Base-by-base conservation (phyloP, 257 asterid genomes). In the Verbena officinalis region DNA sequence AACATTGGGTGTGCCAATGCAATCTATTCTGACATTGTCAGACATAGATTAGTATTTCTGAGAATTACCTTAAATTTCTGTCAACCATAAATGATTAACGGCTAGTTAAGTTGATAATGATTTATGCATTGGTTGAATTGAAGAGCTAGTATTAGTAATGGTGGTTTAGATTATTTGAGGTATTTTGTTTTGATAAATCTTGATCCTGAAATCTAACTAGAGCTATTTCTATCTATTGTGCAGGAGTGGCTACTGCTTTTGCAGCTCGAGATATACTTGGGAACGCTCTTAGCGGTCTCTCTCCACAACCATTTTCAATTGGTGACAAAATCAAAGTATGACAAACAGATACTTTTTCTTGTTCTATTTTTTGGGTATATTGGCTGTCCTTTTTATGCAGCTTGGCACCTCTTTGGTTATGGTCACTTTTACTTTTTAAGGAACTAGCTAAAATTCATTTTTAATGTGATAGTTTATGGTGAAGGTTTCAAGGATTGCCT, bases 221-320 rank as follows among this genome's bases (percentile, higher is more conserved):
- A 8, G 53, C 19, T 55, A 16, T 50, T 44, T 70, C 33, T 64
- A 56, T 55, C 62, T 48, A 71, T 36, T 52, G 42, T 76, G 54
- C 92, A 94, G 99, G 99, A 55, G 95, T 94, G 69, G 99, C 99
- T 56, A 86, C 99, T 78, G 99, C 99, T 76, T 94, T 88, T 78
- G 99, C 99, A 10, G 78, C 95, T 67, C 85, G 81, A 77, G 96
- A 90, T 63, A 65, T 94, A 69, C 96, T 94, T 62, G 99, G 96
- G 53, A 94, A 88, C 80, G 83, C 90, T 46, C 87, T 94, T 34
- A 88, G 97, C 15, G 99, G 99, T 20, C 79, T 94, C 36, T 76
- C 90, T 23, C 81, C 95, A 2, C 88, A 63, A 55, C 99, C 96
- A 27, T 94, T 94, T 76, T 75, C 97, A 24, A 23, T 88, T 73